phyloP scores from a whole-genome alignment of 176 grass and related monocot genomes.

The Ensete ventricosum region DNA sequence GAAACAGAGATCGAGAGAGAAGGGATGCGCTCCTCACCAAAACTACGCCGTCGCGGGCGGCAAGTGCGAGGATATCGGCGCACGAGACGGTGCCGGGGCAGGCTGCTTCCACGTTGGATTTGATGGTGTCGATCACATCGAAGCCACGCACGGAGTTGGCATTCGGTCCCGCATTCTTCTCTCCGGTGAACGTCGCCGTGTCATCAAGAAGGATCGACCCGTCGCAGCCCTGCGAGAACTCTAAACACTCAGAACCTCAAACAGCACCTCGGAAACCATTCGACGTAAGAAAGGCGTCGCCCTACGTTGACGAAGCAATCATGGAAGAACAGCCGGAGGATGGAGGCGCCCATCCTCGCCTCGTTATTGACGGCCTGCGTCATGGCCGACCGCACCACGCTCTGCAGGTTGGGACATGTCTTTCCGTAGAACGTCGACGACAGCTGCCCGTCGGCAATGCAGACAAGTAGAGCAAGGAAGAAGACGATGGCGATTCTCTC shows the following conservation, averaged over 20 bases:
- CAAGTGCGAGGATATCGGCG: too few relatives aligned
- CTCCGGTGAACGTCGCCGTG: conserved; percentile 39
- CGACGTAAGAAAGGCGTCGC: background rate
- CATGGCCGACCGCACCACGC: conserved; percentile 45
- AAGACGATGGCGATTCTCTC: background rate
- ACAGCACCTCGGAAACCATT: too few relatives aligned
- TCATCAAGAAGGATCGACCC: conserved; percentile 65
- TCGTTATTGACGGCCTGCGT: conserved; percentile 36
- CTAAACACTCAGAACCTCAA: too few relatives aligned
- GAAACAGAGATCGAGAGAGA: too few relatives aligned
- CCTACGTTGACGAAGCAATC: conserved; percentile 42
- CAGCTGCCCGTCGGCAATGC: conserved; percentile 24
- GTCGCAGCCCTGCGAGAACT: conserved; percentile 48
- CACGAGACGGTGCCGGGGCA: conserved; percentile 32
- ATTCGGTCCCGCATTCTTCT: conserved; percentile 64
- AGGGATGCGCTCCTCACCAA: background rate
- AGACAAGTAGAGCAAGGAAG: background rate
- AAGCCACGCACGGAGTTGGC: conserved; percentile 51
- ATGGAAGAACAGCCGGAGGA: conserved; percentile 68
- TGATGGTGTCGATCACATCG: conserved; percentile 85
- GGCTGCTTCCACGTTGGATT: conserved; percentile 42
- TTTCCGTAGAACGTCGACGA: conserved; percentile 51
- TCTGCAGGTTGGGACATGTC: conserved; percentile 41
- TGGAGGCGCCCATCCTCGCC: conserved; percentile 54
- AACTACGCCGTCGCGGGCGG: conserved; percentile 13